phyloP scores from a whole-genome alignment of 139 green algal genomes.

The Microglena sp. region DNA sequence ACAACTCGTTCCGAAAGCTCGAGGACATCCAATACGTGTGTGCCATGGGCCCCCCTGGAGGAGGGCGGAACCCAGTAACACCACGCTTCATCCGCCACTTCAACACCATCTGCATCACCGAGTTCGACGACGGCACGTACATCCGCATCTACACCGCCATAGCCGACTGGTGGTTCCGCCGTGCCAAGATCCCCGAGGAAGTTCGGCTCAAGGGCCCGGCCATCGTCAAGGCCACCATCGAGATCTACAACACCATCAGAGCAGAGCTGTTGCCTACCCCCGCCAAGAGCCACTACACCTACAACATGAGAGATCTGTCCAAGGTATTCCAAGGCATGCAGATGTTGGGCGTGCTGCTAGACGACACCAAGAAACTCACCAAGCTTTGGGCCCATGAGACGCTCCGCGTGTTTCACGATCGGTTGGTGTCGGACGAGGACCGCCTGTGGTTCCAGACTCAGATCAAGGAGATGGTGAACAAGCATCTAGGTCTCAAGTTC shows the following conservation, averaged over 20 bases:
- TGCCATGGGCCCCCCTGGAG: slow-evolving; percentile 53
- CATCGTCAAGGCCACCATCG: slow-evolving; percentile 50
- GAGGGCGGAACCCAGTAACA: slow-evolving; percentile 54
- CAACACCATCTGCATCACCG: slow-evolving; percentile 40
- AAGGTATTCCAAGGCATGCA: slow-evolving; percentile 46
- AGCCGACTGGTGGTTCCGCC: slow-evolving; percentile 47
- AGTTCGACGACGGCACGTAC: slow-evolving; percentile 56
- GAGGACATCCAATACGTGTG: slow-evolving; percentile 66
- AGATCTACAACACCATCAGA: slow-evolving; percentile 46
- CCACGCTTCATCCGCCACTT: slow-evolving; percentile 58
- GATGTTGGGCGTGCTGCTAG: slow-evolving; percentile 36
- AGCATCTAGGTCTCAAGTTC: slow-evolving; percentile 34
- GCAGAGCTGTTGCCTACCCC: slow-evolving; percentile 55
- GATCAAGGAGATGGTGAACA: slow-evolving; percentile 27
- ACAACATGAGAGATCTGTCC: slow-evolving; percentile 72
- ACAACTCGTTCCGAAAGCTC: slow-evolving; percentile 56
- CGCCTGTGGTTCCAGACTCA: slow-evolving; percentile 41
- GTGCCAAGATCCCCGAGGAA: slow-evolving; percentile 3
- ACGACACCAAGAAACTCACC: slow-evolving; percentile 26
- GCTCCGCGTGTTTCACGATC: slow-evolving; percentile 62
- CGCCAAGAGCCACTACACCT: slow-evolving; percentile 68
- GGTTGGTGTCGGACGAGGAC: slow-evolving; percentile 57
- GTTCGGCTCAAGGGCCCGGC: slow-evolving; percentile 23
- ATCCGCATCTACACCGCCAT: slow-evolving; percentile 49
- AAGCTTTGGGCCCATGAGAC: slow-evolving; percentile 61